These are phyloP conservation scores for Podospora conica DNA, from an alignment of 495 filamentous ascomycete species.

Conservation along the genomic window DNA sequence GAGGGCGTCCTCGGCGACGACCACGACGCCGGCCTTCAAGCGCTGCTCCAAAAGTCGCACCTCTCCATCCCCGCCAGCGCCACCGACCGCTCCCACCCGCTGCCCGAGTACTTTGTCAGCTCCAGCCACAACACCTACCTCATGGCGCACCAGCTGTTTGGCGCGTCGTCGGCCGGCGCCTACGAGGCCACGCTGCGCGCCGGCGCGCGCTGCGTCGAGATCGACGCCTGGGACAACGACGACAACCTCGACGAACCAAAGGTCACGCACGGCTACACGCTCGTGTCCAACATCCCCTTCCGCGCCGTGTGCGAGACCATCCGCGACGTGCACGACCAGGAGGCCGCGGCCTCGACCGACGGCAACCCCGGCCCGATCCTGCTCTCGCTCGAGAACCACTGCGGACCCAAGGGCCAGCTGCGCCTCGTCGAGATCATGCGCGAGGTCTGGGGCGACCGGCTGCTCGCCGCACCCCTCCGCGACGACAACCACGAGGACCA, in stretches of 20 bases:
- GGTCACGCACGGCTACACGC: conserved; percentile 51
- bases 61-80: conserved; percentile 39
- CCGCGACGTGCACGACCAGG: conserved; percentile 42
- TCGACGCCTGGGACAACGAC: conserved; percentile 50
- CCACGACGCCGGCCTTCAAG: conserved; percentile 23
- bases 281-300: conserved; percentile 50
- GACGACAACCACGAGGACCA: conserved; percentile 40
- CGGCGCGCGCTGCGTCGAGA: conserved; percentile 52
- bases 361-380: conserved; percentile 41
- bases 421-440: conserved; percentile 49
- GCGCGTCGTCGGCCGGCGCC: conserved; percentile 38
- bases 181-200: conserved; percentile 45
- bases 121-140: conserved; percentile 78
- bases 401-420: conserved; percentile 38
- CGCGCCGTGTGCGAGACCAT: conserved; percentile 48
- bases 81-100: conserved; percentile 38
- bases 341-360: conserved; percentile 24
- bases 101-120: conserved; percentile 53
- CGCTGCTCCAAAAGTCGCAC: conserved; percentile 39
- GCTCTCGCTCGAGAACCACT: conserved; percentile 52
- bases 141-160: conserved; percentile 47
- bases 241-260: conserved; percentile 46
- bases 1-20: conserved; percentile 34
- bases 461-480: conserved; percentile 41
- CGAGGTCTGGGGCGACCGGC: conserved; percentile 46